Percentiles rank a stretch among this genome's conserved stretches.
phyloP scores from a whole-genome alignment of 176 grass and related monocot species.

The Triticum turgidum region DNA sequence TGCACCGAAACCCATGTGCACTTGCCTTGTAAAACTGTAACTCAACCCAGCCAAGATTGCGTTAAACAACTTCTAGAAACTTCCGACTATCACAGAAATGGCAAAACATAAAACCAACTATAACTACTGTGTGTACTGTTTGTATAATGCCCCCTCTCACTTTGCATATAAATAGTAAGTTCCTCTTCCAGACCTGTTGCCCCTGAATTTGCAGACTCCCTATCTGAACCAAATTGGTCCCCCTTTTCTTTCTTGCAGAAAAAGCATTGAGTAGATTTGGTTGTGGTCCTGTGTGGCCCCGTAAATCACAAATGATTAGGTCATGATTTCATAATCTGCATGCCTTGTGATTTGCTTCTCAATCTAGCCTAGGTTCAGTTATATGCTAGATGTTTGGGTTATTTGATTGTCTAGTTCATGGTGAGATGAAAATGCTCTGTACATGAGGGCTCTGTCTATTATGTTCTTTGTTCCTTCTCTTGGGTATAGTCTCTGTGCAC shows the following conservation, averaged over 20 bases:
- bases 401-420: neutral
- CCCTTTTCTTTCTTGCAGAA: neutral
- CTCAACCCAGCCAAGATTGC: neutral
- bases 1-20: neutral
- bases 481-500: neutral
- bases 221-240: no score
- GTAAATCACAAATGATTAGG: neutral
- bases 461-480: neutral
- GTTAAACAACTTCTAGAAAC: constrained; percentile 4
- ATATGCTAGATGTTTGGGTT: neutral
- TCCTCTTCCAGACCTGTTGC: neutral
- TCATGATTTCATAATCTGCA: neutral
- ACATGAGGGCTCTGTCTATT: neutral
- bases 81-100: neutral
- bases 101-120: neutral
- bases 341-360: neutral
- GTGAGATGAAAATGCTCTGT: neutral
- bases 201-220: no score
- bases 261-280: neutral
- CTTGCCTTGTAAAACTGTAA: neutral
- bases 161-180: neutral
- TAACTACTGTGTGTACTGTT: no score
- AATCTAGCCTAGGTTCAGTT: neutral
- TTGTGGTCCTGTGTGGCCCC: neutral
- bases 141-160: neutral